Percentiles rank a stretch among this genome's conserved stretches.
Evolutionary conservation across 2,329 filamentous ascomycete genomes (phyloP).

Genomic region (Cercospora nicotianae): DNA sequence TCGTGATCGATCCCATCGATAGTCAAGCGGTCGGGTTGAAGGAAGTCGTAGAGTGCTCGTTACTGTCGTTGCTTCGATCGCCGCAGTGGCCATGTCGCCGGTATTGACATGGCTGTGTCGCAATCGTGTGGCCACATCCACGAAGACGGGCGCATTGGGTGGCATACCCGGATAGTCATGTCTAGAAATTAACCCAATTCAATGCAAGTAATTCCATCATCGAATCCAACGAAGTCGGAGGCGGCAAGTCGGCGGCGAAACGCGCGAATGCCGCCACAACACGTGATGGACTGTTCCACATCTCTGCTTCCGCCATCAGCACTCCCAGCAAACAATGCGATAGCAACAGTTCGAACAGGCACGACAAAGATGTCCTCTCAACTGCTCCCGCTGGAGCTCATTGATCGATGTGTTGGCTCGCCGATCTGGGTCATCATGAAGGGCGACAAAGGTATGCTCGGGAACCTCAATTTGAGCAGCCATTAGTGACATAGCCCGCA

Average conservation of each 20-base stretch:
- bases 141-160: slow-evolving; percentile 19
- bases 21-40: slow-evolving; percentile 32
- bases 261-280: not conserved
- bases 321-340: slow-evolving; percentile 3
- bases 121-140: slow-evolving; percentile 22
- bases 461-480: slow-evolving; percentile 4
- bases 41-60: slow-evolving; percentile 22
- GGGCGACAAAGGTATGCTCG: slow-evolving; percentile 80
- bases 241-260: not conserved
- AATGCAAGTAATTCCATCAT: not conserved
- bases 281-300: not conserved
- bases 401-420: slow-evolving; percentile 97
- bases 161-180: slow-evolving; percentile 21
- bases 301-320: not conserved
- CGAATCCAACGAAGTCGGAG: not conserved
- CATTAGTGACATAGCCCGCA: slow-evolving; percentile 43
- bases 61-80: not conserved
- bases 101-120: slow-evolving; percentile 11
- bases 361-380: slow-evolving; percentile 32
- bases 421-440: slow-evolving; percentile 99
- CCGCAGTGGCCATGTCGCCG: slow-evolving; percentile 13
- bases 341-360: not conserved
- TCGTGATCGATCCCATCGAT: slow-evolving; percentile 34
- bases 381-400: slow-evolving; percentile 66
- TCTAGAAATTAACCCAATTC: not conserved